Conservation (phyloP, 768 basidiomycete genomes). For the Podaxis rugospora region DNA sequence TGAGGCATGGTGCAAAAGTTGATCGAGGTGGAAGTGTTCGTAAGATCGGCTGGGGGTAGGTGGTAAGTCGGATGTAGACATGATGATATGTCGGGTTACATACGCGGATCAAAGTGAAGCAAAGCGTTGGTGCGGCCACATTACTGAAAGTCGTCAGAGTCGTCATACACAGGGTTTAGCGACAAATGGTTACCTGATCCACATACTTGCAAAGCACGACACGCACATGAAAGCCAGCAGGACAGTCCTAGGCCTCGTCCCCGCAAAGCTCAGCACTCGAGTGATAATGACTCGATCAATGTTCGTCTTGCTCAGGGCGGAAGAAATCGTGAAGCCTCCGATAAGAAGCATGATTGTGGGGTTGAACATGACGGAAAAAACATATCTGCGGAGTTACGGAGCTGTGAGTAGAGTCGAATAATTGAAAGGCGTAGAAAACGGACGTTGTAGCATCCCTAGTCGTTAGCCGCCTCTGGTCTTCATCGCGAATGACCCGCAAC, state of each 20-base stretch:
- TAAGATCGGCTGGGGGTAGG: conserved; percentile 71
- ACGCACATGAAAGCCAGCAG: conserved; percentile 94
- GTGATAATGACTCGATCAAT: conserved; percentile 93
- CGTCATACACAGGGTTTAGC: conserved; percentile 1
- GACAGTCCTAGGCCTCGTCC: conserved; percentile 80
- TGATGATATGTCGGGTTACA: conserved; percentile 21
- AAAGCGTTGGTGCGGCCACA: conserved; percentile 95
- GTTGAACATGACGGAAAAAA: conserved; percentile 95
- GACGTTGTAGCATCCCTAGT: conserved; percentile 80
- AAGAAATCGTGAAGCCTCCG: conserved; percentile 96
- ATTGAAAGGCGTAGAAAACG: conserved; percentile 18
- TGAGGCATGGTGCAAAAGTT: conserved; percentile 84
- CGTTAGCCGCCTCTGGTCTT: conserved; percentile 48
- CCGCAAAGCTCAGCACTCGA: conserved; percentile 84
- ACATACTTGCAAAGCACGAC: conserved; percentile 98
- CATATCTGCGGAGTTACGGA: conserved; percentile 45
- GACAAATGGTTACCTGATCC: conserved; percentile 70
- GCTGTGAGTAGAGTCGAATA: neutral
- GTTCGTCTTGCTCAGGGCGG: conserved; percentile 91
- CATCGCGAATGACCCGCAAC: conserved; percentile 70
- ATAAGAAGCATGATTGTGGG: conserved; percentile 98
- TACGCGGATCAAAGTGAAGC: conserved; percentile 93
- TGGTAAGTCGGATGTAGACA: conserved; percentile 3
- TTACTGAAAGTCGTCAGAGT: conserved; percentile 48
- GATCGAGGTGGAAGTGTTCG: conserved; percentile 86